Evolutionary conservation across 495 filamentous ascomycete genomes (phyloP).

Genomic region (Hyphodiscus hymeniophilus): DNA sequence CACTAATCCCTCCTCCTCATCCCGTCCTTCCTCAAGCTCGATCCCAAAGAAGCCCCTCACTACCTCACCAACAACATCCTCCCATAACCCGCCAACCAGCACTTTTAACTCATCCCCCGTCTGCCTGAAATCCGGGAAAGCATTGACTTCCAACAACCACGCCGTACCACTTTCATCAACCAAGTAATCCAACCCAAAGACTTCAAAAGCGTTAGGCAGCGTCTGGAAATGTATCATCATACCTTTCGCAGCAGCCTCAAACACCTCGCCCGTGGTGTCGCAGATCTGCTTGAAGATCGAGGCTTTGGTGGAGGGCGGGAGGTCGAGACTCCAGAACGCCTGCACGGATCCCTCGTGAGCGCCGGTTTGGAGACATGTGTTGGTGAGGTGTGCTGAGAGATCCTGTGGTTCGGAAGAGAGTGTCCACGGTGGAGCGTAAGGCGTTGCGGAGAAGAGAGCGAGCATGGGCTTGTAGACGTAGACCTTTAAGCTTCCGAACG

Average conservation of each 20-base stretch:
- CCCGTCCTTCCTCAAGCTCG: conserved; percentile 19
- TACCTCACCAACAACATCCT: conserved; percentile 57
- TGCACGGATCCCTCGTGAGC: conserved; percentile 51
- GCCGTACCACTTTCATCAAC: conserved; percentile 55
- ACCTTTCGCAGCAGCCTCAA: conserved; percentile 71
- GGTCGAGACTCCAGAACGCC: conserved; percentile 57
- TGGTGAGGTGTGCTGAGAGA: conserved; percentile 76
- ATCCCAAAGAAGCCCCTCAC: conserved; percentile 54
- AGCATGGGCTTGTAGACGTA: conserved; percentile 89
- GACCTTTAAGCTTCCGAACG: conserved; percentile 64
- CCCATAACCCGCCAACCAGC: conserved; percentile 69
- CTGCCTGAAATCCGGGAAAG: conserved; percentile 91
- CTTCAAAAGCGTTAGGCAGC: conserved; percentile 78
- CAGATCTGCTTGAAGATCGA: conserved; percentile 65
- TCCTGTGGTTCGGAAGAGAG: conserved; percentile 23
- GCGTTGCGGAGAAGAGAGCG: conserved; percentile 72
- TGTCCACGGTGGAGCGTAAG: conserved; percentile 45
- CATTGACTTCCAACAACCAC: conserved; percentile 89
- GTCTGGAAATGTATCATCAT: conserved; percentile 91
- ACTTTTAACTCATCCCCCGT: conserved; percentile 65
- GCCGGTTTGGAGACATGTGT: conserved; percentile 80
- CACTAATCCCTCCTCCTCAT: conserved; percentile 22
- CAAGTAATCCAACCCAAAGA: conserved; percentile 88
- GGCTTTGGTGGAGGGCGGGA: conserved; percentile 34
- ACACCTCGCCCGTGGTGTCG: conserved; percentile 60